Base-by-base conservation (phyloP, 306 rosid species). In the Rosa rugosa region DNA sequence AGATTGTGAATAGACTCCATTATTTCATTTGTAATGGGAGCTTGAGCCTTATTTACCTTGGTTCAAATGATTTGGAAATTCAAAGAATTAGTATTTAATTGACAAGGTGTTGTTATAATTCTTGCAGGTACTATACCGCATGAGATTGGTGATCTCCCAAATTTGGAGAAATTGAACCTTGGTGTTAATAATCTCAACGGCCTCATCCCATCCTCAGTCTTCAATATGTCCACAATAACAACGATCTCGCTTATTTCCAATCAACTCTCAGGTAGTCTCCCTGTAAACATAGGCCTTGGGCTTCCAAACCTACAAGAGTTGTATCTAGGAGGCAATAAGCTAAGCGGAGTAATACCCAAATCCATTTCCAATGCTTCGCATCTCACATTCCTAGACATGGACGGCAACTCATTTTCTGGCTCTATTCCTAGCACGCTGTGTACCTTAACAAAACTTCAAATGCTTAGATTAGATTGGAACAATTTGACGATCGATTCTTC, bases 131-230 rank as follows among this genome's bases (percentile, higher is more conserved):
- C 25, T 3, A 57, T 83, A 23, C 77, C 83, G 11, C 1, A 41
- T 8, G 86, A 74, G 67, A 57, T 83, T 4, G 72, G 83, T 38
- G 0, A 78, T 60, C 77, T 78, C 34, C 56, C n/a, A 51, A 69
- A 74, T 23, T 68, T 83, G 0, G 47, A 46, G 49, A 0, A 0
- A 0, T 41, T 83, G 11, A 0, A 0, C 0, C 18, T 83, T 6
- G 1, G 1, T 0, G 0, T 0, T 0, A 78, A 83, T 5, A 6
- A 46, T 13, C 60, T 78, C 8, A 17, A 22, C 23, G 86, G 83
- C 41, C n/a, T 0, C 56, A 73, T 83, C 20, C 86, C 82, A 38
- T 57, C 54, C 20, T 2, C 70, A 75, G 17, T 83, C 72, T 83
- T 83, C 70, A 82, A 83, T 5, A 50, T 83, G 22, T 73, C 82